A percentile compares a stretch with the other conserved stretches of the same genome.
These are phyloP conservation scores for Lachnellula hyalina DNA, from an alignment of 2,329 filamentous ascomycete species.

Conservation along the genomic window DNA sequence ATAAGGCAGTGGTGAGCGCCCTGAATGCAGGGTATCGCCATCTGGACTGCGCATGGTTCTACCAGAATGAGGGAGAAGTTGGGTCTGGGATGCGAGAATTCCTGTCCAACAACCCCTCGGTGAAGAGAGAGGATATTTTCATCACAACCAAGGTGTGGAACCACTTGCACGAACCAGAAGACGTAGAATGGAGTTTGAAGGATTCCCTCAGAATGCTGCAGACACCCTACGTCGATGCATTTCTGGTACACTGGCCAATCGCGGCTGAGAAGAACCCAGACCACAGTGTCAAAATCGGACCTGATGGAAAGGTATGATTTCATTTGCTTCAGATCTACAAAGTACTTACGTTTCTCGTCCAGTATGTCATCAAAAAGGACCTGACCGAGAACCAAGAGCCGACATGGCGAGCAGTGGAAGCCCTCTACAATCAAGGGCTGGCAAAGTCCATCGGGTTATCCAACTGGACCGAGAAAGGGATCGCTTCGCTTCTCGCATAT, in stretches of 20 bases:
- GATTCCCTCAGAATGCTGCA: slow-evolving; percentile 68
- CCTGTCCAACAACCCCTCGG: slow-evolving; percentile 51
- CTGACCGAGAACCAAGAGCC: slow-evolving; percentile 62
- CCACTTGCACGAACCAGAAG: slow-evolving; percentile 60
- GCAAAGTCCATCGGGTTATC: slow-evolving; percentile 54
- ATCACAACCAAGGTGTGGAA: slow-evolving; percentile 84
- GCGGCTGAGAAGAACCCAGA: slow-evolving; percentile 72
- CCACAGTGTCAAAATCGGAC: slow-evolving; percentile 49
- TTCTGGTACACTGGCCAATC: slow-evolving; percentile 78
- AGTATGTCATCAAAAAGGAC: slow-evolving; percentile 58
- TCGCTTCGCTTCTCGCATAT: slow-evolving; percentile 46
- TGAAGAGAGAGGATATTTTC: slow-evolving; percentile 74
- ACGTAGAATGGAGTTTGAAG: slow-evolving; percentile 64
- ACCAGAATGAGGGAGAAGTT: slow-evolving; percentile 78
- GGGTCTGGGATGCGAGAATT: slow-evolving; percentile 72
- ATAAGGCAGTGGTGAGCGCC: slow-evolving; percentile 49
- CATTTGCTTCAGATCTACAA: slow-evolving; percentile 4
- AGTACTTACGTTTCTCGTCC: slow-evolving; percentile 1
- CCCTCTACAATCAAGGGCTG: slow-evolving; percentile 54
- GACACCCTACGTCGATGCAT: slow-evolving; percentile 75
- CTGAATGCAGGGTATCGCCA: slow-evolving; percentile 61
- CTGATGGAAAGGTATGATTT: slow-evolving; percentile 44
- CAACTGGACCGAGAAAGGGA: slow-evolving; percentile 51
- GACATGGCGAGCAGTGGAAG: slow-evolving; percentile 72
- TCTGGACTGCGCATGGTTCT: slow-evolving; percentile 71